phyloP scores from a whole-genome alignment of 192 early-diverging fungal species.

The Mortierella alpina region DNA sequence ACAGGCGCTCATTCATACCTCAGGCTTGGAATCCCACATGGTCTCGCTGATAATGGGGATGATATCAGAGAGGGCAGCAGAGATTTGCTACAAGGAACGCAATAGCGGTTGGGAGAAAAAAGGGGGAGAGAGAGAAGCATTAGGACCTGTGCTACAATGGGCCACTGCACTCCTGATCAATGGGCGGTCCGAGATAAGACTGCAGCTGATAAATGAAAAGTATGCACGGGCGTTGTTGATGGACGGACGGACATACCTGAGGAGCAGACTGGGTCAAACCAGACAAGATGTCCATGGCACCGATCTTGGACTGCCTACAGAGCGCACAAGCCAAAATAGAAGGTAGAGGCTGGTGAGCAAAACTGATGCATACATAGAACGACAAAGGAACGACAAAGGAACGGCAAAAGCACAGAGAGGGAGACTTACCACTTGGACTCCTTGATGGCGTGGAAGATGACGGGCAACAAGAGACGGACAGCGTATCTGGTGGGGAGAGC shows the following conservation, averaged over 20 bases:
- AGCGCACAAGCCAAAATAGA: not conserved
- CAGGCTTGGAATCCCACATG: slow-evolving; percentile 88
- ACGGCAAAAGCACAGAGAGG: too few relatives aligned
- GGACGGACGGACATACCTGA: slow-evolving; percentile 14
- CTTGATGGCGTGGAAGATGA: slow-evolving; percentile 69
- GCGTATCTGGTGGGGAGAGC: slow-evolving; percentile 59
- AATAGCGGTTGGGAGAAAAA: not conserved
- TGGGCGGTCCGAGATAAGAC: not conserved
- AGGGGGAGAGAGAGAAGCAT: not conserved
- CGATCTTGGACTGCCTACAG: slow-evolving; percentile 79
- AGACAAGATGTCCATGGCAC: slow-evolving; percentile 58
- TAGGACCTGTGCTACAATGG: not conserved
- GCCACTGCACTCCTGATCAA: not conserved
- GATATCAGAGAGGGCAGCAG: slow-evolving; percentile 67
- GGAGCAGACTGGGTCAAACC: slow-evolving; percentile 59
- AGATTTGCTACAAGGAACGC: slow-evolving; percentile 45
- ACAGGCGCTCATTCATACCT: slow-evolving; percentile 53
- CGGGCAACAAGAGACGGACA: slow-evolving; percentile 53
- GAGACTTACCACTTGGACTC: slow-evolving; percentile 51
- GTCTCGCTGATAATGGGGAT: slow-evolving; percentile 78
- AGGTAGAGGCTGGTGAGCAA: not conserved
- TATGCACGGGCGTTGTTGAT: slow-evolving; percentile 1
- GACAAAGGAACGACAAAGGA: slow-evolving; percentile 69
- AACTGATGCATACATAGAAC: slow-evolving; percentile 15
- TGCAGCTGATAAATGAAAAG: not conserved